Conservation (phyloP, 306 rosid species). For the Quercus rubra region DNA sequence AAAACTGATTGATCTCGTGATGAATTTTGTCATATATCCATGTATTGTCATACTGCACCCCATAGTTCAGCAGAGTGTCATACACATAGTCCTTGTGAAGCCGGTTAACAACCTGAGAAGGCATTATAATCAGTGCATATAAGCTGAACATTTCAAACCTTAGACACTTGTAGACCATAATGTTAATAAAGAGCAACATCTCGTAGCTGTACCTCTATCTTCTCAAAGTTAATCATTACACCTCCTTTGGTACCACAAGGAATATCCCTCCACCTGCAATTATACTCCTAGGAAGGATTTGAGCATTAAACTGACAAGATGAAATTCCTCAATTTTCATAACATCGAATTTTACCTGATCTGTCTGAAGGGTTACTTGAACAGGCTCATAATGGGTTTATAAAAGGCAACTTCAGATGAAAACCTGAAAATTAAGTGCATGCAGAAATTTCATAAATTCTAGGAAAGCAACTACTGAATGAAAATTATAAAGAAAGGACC, state of each 20-base stretch:
- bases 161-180: neutral
- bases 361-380: constrained; percentile 92
- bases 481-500: neutral
- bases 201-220: constrained; percentile 64
- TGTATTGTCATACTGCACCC: constrained; percentile 80
- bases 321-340: neutral
- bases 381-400: constrained; percentile 80
- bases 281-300: neutral
- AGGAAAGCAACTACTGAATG: neutral
- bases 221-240: constrained; percentile 83
- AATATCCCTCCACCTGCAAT: constrained; percentile 79
- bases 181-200: neutral
- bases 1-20: constrained; percentile 92
- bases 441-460: neutral
- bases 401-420: constrained; percentile 80
- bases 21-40: constrained; percentile 98
- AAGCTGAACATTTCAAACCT: neutral
- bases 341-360: constrained; percentile 46
- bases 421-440: constrained; percentile 47
- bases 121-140: neutral
- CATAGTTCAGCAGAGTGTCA: constrained; percentile 77
- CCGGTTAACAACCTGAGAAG: constrained; percentile 75
- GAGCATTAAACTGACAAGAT: constrained; percentile 1
- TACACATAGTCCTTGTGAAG: constrained; percentile 70
- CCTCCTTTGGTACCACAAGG: constrained; percentile 98